These are phyloP conservation scores for Gossypium schwendimanii DNA, from an alignment of 441 rosid genomes.

Conservation along the genomic window DNA sequence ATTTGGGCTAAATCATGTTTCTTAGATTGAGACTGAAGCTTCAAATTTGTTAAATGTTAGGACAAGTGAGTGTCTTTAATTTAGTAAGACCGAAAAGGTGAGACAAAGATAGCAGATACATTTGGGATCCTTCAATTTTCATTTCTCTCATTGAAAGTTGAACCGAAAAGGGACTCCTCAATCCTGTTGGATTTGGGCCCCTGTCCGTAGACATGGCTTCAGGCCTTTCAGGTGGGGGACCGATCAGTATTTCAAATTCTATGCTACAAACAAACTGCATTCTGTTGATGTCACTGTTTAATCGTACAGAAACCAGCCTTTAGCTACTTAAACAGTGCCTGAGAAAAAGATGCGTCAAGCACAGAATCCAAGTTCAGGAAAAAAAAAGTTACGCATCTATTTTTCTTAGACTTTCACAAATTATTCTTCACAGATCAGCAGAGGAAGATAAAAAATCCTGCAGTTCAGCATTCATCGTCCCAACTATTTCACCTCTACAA, in stretches of 20 bases:
- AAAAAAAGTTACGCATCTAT: background rate
- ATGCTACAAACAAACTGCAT: background rate
- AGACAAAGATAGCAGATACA: slow-evolving; percentile 10
- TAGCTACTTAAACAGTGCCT: slow-evolving; percentile 12
- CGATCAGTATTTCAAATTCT: background rate
- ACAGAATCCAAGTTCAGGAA: slow-evolving; percentile 5
- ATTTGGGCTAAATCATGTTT: too few relatives aligned
- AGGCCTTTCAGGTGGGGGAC: background rate
- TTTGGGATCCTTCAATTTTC: background rate
- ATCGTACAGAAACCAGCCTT: background rate
- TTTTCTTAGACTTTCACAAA: background rate
- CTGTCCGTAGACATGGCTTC: background rate
- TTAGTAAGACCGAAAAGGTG: background rate
- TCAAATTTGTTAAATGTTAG: too few relatives aligned
- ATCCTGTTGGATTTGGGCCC: background rate
- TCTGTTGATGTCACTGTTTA: background rate
- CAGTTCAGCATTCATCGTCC: too few relatives aligned
- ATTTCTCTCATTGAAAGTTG: background rate
- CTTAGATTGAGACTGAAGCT: too few relatives aligned
- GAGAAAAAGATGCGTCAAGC: slow-evolving; percentile 19
- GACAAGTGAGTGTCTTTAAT: background rate
- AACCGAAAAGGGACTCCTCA: background rate
- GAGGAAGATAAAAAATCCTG: too few relatives aligned
- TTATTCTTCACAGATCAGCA: background rate
- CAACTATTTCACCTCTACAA: too few relatives aligned